Percentiles rank a stretch among this genome's conserved stretches.
phyloP scores from a whole-genome alignment of 345 rosid genomes.

The Eucalyptus dawsonii region DNA sequence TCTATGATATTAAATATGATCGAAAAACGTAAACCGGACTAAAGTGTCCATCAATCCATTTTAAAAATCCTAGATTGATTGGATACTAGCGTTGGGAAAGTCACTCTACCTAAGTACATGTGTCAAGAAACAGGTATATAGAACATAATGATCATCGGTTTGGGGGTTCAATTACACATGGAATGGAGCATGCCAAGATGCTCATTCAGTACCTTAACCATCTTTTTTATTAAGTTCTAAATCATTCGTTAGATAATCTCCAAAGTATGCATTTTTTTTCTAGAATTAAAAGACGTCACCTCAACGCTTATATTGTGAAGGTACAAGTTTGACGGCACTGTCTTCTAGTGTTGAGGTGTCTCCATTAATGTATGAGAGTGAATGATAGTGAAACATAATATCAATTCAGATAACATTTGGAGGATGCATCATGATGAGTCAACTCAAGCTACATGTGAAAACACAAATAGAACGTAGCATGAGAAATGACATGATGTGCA shows the following conservation, averaged over 20 bases:
- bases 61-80: neutral
- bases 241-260: neutral
- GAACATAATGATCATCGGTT: neutral
- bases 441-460: neutral
- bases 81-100: neutral
- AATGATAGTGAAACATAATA: neutral
- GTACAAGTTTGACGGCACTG: neutral
- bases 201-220: neutral
- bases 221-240: neutral
- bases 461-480: neutral
- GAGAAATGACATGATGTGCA: neutral
- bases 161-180: neutral
- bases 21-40: neutral
- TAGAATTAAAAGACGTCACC: neutral
- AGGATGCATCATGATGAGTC: neutral
- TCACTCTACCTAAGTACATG: neutral
- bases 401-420: neutral
- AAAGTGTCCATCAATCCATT: neutral
- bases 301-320: neutral
- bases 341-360: neutral
- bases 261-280: neutral
- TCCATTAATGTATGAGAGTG: neutral
- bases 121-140: neutral
- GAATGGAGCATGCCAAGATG: neutral
- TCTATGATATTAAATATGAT: neutral